phyloP scores from a whole-genome alignment of 176 grass and related monocot species.

The Oropetium thomaeum region DNA sequence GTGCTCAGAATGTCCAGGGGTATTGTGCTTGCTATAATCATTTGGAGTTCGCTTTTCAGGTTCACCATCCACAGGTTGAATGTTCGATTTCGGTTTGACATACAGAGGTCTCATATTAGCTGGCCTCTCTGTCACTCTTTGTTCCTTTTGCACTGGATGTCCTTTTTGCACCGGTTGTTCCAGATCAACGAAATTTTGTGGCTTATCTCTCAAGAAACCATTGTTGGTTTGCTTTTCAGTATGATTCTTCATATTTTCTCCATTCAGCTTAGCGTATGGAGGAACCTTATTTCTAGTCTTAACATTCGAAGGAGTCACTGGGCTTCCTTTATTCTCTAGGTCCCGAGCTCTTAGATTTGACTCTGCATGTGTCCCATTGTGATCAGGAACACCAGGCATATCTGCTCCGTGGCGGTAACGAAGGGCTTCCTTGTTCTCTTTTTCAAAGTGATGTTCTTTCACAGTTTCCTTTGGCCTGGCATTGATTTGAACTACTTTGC shows the following conservation, averaged over 20 bases:
- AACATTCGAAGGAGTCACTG: constrained; percentile 41
- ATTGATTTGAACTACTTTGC: constrained; percentile 29
- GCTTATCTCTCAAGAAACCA: constrained; percentile 14
- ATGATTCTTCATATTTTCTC: constrained; percentile 17
- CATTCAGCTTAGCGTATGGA: constrained; percentile 51
- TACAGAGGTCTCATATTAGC: constrained; percentile 48
- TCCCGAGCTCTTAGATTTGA: constrained; percentile 28
- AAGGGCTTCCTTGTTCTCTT: constrained; percentile 39
- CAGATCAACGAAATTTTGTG: constrained; percentile 9
- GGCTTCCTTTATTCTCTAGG: constrained; percentile 40
- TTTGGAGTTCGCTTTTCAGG: constrained; percentile 23
- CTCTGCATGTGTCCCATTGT: constrained; percentile 10
- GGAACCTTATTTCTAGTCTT: constrained; percentile 45
- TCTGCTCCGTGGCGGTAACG: constrained; percentile 11
- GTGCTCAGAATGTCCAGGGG: constrained; percentile 20
- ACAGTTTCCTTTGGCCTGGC: constrained; percentile 13
- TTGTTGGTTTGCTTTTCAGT: constrained; percentile 36
- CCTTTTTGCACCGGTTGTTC: not conserved
- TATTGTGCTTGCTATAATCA: not conserved
- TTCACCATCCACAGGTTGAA: constrained; percentile 18
- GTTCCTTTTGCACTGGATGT: constrained; percentile 19
- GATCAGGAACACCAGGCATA: constrained; percentile 30
- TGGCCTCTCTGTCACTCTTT: constrained; percentile 8
- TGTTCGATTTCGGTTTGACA: constrained; percentile 44
- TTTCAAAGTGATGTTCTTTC: constrained; percentile 31